phyloP scores from a whole-genome alignment of 257 asterid species.

The Anisodus tanguticus region DNA sequence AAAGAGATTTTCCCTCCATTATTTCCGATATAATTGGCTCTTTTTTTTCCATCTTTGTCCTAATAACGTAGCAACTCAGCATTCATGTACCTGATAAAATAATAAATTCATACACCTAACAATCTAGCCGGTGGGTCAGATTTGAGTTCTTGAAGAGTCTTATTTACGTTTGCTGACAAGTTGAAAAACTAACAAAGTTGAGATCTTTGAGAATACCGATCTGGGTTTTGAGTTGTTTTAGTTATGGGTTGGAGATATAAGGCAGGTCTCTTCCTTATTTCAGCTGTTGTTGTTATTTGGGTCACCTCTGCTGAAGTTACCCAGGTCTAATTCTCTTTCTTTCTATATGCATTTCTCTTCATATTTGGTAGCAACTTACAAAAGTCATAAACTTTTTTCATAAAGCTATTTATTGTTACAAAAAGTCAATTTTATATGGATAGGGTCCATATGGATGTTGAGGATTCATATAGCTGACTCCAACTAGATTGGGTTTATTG shows the following conservation, averaged over 20 bases:
- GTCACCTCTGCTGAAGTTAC: conserved; percentile 99
- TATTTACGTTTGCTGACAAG: conserved; percentile 17
- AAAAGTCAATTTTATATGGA: background rate
- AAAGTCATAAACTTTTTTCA: background rate
- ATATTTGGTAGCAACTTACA: background rate
- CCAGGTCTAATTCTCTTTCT: conserved; percentile 56
- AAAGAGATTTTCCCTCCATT: conserved; percentile 17
- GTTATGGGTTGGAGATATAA: conserved; percentile 88
- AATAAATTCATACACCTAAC: conserved; percentile 25
- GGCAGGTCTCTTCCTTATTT: conserved; percentile 83
- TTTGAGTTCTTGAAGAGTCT: conserved; percentile 8
- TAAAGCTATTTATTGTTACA: background rate
- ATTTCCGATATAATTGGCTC: background rate
- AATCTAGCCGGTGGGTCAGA: background rate
- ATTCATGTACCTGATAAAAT: background rate
- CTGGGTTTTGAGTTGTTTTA: conserved; percentile 46
- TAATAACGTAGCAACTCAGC: conserved; percentile 12
- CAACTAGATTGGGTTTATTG: background rate
- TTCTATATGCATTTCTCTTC: background rate
- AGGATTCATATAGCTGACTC: background rate
- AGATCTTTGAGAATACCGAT: conserved; percentile 49
- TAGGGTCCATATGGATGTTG: background rate
- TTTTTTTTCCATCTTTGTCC: background rate
- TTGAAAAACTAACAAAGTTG: conserved; percentile 30
- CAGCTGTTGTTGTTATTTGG: conserved; percentile 94